A percentile compares a stretch with the other conserved stretches of the same genome.
Conservation (phyloP, 2,329 filamentous ascomycete species). For the Fusarium albosuccineum region DNA sequence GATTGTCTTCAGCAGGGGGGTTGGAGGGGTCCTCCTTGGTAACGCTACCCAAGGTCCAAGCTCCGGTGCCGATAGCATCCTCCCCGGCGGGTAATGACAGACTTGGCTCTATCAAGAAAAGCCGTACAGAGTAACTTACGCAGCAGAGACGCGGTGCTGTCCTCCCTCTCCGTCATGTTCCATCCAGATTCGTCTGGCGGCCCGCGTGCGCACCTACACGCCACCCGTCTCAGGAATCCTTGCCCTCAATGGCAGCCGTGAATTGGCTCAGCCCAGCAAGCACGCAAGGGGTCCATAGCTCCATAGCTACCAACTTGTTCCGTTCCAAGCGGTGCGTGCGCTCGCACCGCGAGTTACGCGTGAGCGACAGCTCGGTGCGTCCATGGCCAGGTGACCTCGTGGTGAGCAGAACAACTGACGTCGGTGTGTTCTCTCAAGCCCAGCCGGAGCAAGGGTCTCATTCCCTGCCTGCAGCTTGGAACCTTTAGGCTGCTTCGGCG, state of each 20-base stretch:
- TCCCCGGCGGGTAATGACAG: conserved; percentile 3
- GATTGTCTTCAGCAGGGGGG: conserved; percentile 6
- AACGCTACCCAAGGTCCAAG: neutral
- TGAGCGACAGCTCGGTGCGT: conserved; percentile 2
- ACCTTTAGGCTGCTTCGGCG: conserved; percentile 8
- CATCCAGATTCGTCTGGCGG: neutral
- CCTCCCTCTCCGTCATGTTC: neutral
- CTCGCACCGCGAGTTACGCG: neutral
- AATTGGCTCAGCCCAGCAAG: neutral
- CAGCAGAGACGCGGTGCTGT: neutral
- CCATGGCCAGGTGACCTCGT: conserved; percentile 10
- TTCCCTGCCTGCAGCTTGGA: neutral
- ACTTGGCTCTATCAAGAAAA: neutral
- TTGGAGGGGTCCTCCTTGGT: conserved; percentile 6
- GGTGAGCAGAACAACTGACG: conserved; percentile 29
- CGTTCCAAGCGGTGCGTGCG: conserved; percentile 5
- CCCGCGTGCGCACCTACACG: conserved; percentile 4
- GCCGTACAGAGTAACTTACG: no score
- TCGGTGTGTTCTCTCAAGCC: conserved; percentile 17
- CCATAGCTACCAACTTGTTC: neutral
- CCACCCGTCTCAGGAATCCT: neutral
- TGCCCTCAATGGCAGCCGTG: neutral
- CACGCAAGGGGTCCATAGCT: neutral
- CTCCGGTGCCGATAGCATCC: neutral
- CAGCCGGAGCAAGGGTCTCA: conserved; percentile 13